These are phyloP conservation scores for Protostelium mycophagum DNA, from an alignment of 78 protist genomes.

Conservation along the genomic window DNA sequence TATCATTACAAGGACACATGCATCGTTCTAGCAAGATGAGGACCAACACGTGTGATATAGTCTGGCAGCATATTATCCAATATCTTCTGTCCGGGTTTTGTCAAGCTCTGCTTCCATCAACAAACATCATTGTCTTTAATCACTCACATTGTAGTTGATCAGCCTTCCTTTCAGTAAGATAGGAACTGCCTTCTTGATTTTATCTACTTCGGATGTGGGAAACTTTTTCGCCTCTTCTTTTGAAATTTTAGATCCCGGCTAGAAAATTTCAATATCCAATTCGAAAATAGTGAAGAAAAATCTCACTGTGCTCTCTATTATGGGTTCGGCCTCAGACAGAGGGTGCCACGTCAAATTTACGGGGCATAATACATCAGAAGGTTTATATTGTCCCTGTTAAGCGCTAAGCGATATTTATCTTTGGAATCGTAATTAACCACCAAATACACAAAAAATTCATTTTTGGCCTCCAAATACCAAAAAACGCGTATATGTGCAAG, in stretches of 20 bases:
- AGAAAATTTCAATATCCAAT: too few relatives aligned
- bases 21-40: too few relatives aligned
- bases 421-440: too few relatives aligned
- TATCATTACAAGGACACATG: too few relatives aligned
- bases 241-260: too few relatives aligned
- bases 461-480: too few relatives aligned
- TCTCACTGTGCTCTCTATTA: neutral
- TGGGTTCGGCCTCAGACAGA: neutral
- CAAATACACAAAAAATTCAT: too few relatives aligned
- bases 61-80: neutral
- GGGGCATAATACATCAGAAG: neutral
- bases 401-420: neutral
- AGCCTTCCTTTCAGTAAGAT: neutral
- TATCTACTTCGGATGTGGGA: neutral
- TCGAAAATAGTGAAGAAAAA: neutral
- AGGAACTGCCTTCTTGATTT: neutral
- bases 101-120: neutral
- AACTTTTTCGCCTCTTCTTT: neutral
- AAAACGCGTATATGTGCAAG: too few relatives aligned
- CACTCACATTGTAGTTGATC: neutral
- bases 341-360: neutral
- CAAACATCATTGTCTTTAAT: neutral
- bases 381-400: neutral
- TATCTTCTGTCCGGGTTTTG: neutral
- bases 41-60: too few relatives aligned